A percentile compares a stretch with the other conserved stretches of the same genome.
phyloP scores from a whole-genome alignment of 805 yeast species.

The Clavispora vitiphila region DNA sequence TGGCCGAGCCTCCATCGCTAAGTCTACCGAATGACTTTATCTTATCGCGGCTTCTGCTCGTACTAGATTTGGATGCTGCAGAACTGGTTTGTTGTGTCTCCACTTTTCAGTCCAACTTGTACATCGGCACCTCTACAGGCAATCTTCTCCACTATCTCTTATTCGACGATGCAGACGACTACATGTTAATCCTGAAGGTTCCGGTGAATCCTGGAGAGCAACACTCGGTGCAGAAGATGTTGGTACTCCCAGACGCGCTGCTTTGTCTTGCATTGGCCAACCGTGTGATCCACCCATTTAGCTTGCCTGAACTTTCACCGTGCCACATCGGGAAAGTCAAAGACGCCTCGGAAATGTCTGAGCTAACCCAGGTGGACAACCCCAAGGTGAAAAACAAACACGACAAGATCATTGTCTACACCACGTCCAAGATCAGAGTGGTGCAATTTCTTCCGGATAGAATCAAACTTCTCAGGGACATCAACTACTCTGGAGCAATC shows the following conservation, averaged over 20 bases:
- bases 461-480: conserved; percentile 29
- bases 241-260: conserved; percentile 21
- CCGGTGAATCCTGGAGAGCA: conserved; percentile 9
- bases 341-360: conserved; percentile 31
- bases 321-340: conserved; percentile 32
- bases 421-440: conserved; percentile 26
- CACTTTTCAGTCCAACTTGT: conserved; percentile 26
- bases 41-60: neutral
- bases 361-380: conserved; percentile 11
- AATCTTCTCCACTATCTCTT: conserved; percentile 33
- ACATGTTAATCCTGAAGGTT: conserved; percentile 24
- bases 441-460: conserved; percentile 23
- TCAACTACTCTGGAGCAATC: conserved; percentile 25
- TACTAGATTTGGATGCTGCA: neutral
- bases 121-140: conserved; percentile 34
- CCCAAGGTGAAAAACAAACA: conserved; percentile 7
- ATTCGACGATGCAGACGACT: conserved; percentile 36
- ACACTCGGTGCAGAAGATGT: conserved; percentile 19
- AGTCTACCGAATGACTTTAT: neutral
- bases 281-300: conserved; percentile 21
- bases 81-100: conserved; percentile 18
- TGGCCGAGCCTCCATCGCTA: neutral
- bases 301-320: conserved; percentile 37
- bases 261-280: conserved; percentile 24
- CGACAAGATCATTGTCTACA: conserved; percentile 28